phyloP scores from a whole-genome alignment of 208 protist genomes.

The Strigomonas oncopelti region DNA sequence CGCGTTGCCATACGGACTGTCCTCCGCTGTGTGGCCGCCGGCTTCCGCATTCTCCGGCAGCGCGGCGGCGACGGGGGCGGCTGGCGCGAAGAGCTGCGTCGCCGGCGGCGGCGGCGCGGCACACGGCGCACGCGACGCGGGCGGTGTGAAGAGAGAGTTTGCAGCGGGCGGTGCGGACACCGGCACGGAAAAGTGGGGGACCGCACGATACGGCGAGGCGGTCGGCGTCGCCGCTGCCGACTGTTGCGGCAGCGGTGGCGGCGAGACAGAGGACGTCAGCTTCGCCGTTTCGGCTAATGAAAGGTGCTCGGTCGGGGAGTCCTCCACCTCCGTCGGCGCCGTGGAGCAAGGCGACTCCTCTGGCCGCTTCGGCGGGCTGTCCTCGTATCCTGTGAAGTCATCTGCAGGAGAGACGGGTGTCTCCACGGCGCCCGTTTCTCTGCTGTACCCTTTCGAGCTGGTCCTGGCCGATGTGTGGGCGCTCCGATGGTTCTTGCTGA shows the following conservation, averaged over 20 bases:
- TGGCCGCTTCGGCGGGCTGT: not conserved
- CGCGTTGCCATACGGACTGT: no score
- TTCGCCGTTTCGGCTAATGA: not conserved
- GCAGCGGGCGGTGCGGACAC: not conserved
- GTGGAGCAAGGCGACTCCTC: not conserved
- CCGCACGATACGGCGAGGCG: not conserved
- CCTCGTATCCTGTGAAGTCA: not conserved
- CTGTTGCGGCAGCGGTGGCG: conserved; percentile 1
- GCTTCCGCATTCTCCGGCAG: not conserved
- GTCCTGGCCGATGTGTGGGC: not conserved
- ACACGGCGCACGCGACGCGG: no score
- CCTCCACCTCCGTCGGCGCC: not conserved
- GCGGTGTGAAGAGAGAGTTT: not conserved
- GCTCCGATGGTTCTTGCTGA: not conserved
- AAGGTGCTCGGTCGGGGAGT: not conserved
- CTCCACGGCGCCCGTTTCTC: not conserved
- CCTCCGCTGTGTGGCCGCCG: not conserved
- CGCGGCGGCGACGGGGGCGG: not conserved
- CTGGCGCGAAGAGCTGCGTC: no score
- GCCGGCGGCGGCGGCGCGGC: no score
- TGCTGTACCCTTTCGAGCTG: not conserved
- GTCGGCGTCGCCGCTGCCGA: not conserved
- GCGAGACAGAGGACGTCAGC: not conserved
- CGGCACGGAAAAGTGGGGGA: not conserved
- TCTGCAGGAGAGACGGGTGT: not conserved